Evolutionary conservation across 805 yeast genomes (phyloP).

Genomic region (Jamesozyma lodderae): DNA sequence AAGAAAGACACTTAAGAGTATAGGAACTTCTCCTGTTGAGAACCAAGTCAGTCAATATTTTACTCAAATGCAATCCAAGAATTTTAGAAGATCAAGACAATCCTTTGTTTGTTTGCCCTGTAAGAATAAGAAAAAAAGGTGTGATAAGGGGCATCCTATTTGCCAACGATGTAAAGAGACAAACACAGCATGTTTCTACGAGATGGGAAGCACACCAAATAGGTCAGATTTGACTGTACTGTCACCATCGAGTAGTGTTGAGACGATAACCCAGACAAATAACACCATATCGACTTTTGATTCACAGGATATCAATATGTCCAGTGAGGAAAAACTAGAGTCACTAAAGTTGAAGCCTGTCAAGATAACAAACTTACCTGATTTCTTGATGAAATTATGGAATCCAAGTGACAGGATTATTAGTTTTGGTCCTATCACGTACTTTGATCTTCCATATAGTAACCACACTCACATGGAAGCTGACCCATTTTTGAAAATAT

Average conservation of each 20-base stretch:
- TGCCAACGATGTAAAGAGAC: conserved; percentile 13
- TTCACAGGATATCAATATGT: no score
- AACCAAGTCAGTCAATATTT: no score
- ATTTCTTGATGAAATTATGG: conserved; percentile 11
- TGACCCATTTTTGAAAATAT: conserved; percentile 10
- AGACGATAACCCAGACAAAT: no score
- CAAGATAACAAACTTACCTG: not conserved
- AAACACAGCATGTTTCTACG: conserved; percentile 10
- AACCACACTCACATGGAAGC: conserved; percentile 11
- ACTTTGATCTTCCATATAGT: conserved; percentile 13
- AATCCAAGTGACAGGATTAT: conserved; percentile 12
- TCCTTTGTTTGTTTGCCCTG: conserved; percentile 14
- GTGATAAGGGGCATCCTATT: conserved; percentile 17
- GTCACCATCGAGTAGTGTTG: no score
- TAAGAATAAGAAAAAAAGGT: conserved; percentile 12
- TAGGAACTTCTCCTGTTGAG: no score
- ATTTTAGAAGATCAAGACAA: conserved; percentile 7
- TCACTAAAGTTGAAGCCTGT: conserved; percentile 1
- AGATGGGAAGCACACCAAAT: no score
- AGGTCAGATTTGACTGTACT: no score
- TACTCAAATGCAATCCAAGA: conserved; percentile 3
- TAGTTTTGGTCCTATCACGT: conserved; percentile 11
- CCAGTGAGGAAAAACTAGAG: no score
- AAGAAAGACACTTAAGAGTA: no score
- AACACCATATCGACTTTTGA: no score